Evolutionary conservation across 83 land plant species (phyloP).

Genomic region (Diphasiastrum complanatum): DNA sequence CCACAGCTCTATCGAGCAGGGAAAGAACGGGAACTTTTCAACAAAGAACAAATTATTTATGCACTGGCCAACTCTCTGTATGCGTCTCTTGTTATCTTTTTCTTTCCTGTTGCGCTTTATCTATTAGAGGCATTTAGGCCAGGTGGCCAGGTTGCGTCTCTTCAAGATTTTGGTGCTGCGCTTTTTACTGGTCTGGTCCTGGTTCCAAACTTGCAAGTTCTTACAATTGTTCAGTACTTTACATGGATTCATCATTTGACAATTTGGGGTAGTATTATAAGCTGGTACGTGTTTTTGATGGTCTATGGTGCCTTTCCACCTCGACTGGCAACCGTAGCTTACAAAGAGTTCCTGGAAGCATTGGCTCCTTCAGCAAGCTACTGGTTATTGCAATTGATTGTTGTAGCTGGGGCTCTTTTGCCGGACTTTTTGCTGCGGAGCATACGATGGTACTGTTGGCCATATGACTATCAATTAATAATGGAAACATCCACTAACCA

Average conservation of each 20-base stretch:
- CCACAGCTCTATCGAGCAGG: constrained; percentile 10
- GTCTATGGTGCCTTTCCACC: constrained; percentile 7
- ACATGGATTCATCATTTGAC: constrained; percentile 3
- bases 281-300: constrained; percentile 5
- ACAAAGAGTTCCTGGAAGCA: constrained; percentile 4
- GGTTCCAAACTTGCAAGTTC: not conserved
- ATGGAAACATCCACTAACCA: too few relatives aligned
- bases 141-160: constrained; percentile 2
- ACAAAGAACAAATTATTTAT: not conserved
- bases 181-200: constrained; percentile 7
- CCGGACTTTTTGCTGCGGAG: constrained; percentile 1
- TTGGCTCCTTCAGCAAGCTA: too few relatives aligned
- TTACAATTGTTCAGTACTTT: constrained; percentile 3
- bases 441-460: constrained; percentile 2
- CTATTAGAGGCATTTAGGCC: not conserved
- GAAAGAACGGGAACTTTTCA: not conserved
- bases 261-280: constrained; percentile 6
- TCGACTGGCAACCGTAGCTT: not conserved
- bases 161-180: constrained; percentile 12
- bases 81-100: too few relatives aligned
- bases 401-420: not conserved
- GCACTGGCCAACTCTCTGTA: not conserved
- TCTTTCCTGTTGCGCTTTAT: too few relatives aligned
- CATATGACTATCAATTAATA: constrained; percentile 1
- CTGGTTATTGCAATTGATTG: not conserved